Evolutionary conservation across 83 land plant species (phyloP).

Genomic region (Picea abies): DNA sequence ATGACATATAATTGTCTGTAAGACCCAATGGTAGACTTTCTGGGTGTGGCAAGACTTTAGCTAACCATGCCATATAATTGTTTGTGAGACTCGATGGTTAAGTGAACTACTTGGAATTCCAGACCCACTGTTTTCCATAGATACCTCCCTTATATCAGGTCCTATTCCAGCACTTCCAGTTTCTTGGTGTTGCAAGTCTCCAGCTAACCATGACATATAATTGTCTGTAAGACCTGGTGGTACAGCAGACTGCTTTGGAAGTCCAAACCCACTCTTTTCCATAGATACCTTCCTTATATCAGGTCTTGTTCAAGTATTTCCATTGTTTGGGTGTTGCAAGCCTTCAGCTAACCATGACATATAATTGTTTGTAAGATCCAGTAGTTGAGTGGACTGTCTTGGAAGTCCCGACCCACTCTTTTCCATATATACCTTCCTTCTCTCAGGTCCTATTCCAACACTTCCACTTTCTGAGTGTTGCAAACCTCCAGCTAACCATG

Average conservation of each 20-base stretch:
- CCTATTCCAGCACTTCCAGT: neutral
- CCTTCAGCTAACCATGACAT: neutral
- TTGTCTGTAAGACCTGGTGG: neutral
- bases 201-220: slow-evolving; percentile 4
- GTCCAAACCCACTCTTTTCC: too few relatives aligned
- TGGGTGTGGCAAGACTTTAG: neutral
- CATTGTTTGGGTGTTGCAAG: too few relatives aligned
- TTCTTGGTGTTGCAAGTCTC: neutral
- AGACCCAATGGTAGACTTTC: neutral
- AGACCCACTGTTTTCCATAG: too few relatives aligned
- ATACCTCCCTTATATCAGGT: neutral
- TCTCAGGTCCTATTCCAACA: neutral
- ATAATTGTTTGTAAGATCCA: neutral
- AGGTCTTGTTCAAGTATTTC: neutral
- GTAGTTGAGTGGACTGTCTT: neutral
- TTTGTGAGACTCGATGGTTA: neutral
- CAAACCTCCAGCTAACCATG: slow-evolving; percentile 4
- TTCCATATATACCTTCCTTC: neutral
- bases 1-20: neutral
- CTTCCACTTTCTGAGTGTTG: neutral
- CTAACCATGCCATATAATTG: neutral
- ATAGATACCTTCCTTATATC: neutral
- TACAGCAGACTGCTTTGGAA: neutral
- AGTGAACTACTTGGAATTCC: slow-evolving; percentile 6
- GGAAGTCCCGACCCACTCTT: neutral